Evolutionary conservation across 192 early-diverging fungal genomes (phyloP).

Genomic region (Anaeromyces robustus): DNA sequence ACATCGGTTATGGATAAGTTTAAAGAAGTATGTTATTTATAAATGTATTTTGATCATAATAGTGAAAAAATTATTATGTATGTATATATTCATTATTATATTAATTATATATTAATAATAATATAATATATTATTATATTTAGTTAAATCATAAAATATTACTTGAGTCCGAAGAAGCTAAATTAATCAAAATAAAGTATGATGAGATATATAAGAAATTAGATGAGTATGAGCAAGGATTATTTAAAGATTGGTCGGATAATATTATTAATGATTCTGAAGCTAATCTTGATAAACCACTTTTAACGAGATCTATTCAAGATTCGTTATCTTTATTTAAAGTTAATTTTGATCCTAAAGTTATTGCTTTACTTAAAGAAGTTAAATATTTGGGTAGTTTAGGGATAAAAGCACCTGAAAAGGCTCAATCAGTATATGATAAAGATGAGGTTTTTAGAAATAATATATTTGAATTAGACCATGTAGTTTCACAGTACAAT

Average conservation of each 20-base stretch:
- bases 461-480: slow-evolving; percentile 42
- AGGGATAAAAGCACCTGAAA: slow-evolving; percentile 25
- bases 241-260: slow-evolving; percentile 31
- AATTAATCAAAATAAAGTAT: slow-evolving; percentile 30
- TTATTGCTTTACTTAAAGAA: slow-evolving; percentile 47
- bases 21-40: slow-evolving; percentile 19
- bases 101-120: too few species aligned
- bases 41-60: too few species aligned
- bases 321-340: slow-evolving; percentile 18
- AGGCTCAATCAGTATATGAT: slow-evolving; percentile 29
- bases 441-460: slow-evolving; percentile 41
- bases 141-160: background rate
- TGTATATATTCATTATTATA: too few species aligned
- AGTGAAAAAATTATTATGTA: too few species aligned
- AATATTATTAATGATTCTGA: slow-evolving; percentile 46
- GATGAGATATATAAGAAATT: slow-evolving; percentile 23
- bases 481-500: slow-evolving; percentile 38
- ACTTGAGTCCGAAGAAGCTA: slow-evolving; percentile 24
- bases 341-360: slow-evolving; percentile 54
- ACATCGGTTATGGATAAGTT: slow-evolving; percentile 42
- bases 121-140: too few species aligned
- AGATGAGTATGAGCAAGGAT: slow-evolving; percentile 27
- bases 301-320: slow-evolving; percentile 14
- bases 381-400: slow-evolving; percentile 33
- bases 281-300: slow-evolving; percentile 37